A percentile compares a stretch with the other conserved stretches of the same genome.
These are phyloP conservation scores for Neurospora terricola DNA, from an alignment of 495 filamentous ascomycete genomes.

Conservation along the genomic window DNA sequence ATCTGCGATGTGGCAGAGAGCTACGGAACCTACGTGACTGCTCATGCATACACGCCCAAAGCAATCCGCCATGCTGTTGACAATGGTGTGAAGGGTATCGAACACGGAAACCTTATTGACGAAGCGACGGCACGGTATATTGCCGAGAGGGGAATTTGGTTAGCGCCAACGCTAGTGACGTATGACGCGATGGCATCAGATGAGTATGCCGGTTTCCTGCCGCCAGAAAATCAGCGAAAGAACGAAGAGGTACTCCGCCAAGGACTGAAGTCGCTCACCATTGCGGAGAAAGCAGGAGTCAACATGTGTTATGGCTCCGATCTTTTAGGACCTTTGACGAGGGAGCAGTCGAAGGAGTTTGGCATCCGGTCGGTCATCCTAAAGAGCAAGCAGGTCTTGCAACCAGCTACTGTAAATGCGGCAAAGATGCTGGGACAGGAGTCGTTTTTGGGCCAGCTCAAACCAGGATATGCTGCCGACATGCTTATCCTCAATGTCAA, in stretches of 20 bases:
- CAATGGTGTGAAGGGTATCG: slow-evolving; percentile 46
- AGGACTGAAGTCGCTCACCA: slow-evolving; percentile 34
- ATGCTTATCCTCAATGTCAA: neutral
- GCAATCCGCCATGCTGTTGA: slow-evolving; percentile 43
- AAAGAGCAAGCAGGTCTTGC: slow-evolving; percentile 32
- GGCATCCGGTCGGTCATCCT: slow-evolving; percentile 34
- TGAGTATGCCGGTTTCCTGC: slow-evolving; percentile 32
- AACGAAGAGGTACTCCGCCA: slow-evolving; percentile 36
- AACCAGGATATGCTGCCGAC: neutral
- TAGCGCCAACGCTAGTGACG: slow-evolving; percentile 45
- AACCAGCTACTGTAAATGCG: slow-evolving; percentile 42
- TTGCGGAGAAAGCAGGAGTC: slow-evolving; percentile 38
- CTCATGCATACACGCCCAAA: slow-evolving; percentile 43
- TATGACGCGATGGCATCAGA: slow-evolving; percentile 40
- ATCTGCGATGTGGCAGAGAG: slow-evolving; percentile 38
- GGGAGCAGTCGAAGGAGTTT: slow-evolving; percentile 42
- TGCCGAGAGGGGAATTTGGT: slow-evolving; percentile 33
- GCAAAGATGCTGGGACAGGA: slow-evolving; percentile 36
- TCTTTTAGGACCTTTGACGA: slow-evolving; percentile 37
- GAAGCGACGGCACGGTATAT: slow-evolving; percentile 37
- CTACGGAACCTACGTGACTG: slow-evolving; percentile 42
- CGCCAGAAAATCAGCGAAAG: slow-evolving; percentile 31
- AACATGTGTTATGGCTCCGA: slow-evolving; percentile 48
- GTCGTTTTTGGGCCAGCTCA: slow-evolving; percentile 33
- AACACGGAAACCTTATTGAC: slow-evolving; percentile 48